Evolutionary conservation across 495 filamentous ascomycete genomes (phyloP).

Genomic region (Penicillium samsonianum): DNA sequence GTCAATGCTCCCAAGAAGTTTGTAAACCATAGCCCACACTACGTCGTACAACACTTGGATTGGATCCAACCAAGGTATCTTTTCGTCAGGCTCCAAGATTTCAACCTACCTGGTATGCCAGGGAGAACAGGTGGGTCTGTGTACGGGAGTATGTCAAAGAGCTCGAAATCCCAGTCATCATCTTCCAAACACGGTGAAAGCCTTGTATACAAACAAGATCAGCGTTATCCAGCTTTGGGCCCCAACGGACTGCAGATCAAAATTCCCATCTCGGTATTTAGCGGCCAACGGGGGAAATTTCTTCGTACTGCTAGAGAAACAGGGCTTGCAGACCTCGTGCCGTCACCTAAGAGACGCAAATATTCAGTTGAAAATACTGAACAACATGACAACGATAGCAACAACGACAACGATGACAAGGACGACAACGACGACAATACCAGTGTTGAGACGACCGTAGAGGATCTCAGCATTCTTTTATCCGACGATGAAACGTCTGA

Average conservation of each 20-base stretch:
- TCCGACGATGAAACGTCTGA: slow-evolving; percentile 8
- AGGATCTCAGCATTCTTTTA: slow-evolving; percentile 31
- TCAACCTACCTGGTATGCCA: background rate
- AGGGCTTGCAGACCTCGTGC: background rate
- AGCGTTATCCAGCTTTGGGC: slow-evolving; percentile 45
- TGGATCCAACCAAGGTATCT: slow-evolving; percentile 95
- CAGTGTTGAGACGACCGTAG: slow-evolving; percentile 25
- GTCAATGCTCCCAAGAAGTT: slow-evolving; percentile 73
- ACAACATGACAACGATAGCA: slow-evolving; percentile 12
- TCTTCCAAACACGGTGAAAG: background rate
- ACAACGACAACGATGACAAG: slow-evolving; percentile 15
- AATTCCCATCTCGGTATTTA: slow-evolving; percentile 55
- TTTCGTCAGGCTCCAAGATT: slow-evolving; percentile 56
- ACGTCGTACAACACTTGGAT: slow-evolving; percentile 74
- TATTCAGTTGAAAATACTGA: background rate
- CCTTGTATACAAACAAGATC: slow-evolving; percentile 56
- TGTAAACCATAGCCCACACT: slow-evolving; percentile 52
- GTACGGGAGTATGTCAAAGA: background rate
- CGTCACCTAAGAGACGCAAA: slow-evolving; percentile 16
- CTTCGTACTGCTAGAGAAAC: background rate
- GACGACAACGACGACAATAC: slow-evolving; percentile 15
- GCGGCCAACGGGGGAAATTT: slow-evolving; percentile 33
- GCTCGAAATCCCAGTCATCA: background rate
- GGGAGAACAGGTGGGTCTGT: too few species aligned
- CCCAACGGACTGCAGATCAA: slow-evolving; percentile 28